phyloP scores from a whole-genome alignment of 148 eudicot species.

The Persicaria tinctoria region DNA sequence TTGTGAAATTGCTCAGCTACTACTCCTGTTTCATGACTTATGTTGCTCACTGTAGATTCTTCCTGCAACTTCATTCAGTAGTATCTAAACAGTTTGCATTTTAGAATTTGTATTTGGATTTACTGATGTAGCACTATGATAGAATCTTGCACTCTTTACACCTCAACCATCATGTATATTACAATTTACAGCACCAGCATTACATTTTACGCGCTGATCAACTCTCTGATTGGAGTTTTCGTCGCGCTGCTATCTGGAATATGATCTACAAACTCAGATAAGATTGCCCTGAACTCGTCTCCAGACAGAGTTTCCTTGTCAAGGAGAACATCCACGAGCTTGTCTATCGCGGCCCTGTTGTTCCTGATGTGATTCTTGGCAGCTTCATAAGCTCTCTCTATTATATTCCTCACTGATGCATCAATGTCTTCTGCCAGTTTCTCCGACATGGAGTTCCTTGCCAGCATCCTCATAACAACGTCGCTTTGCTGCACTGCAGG shows the following conservation, averaged over 20 bases:
- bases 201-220: conserved; percentile 43
- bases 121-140: not conserved
- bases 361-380: conserved; percentile 57
- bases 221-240: conserved; percentile 33
- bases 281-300: conserved; percentile 65
- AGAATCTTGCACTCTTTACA: not conserved
- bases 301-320: conserved; percentile 73
- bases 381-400: conserved; percentile 51
- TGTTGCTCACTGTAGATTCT: conserved; percentile 2
- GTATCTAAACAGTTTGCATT: not conserved
- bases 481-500: conserved; percentile 66
- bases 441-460: conserved; percentile 81
- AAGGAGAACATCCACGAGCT: conserved; percentile 58
- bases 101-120: conserved; percentile 1
- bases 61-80: not conserved
- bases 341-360: conserved; percentile 70
- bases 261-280: conserved; percentile 44
- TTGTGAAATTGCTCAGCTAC: not conserved
- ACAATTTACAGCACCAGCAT: not conserved
- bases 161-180: not conserved
- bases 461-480: conserved; percentile 66
- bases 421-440: conserved; percentile 84
- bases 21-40: not conserved
- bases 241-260: conserved; percentile 21
- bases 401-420: conserved; percentile 35